Conservation (phyloP, 768 basidiomycete species). For the Podaxis sp. region DNA sequence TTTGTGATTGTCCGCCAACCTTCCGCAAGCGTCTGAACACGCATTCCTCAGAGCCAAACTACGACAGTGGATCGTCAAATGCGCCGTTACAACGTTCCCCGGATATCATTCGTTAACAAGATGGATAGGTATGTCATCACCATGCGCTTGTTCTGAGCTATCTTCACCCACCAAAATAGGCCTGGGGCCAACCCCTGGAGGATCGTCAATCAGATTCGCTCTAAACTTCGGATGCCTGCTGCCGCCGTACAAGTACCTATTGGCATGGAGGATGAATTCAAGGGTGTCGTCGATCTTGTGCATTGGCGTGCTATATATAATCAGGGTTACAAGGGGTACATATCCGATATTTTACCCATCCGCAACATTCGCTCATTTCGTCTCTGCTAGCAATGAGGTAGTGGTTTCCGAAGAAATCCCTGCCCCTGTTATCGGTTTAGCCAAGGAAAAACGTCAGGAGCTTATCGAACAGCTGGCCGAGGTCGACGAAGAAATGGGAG, state of each 20-base stretch:
- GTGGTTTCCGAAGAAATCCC: conserved; percentile 89
- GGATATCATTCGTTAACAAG: conserved; percentile 97
- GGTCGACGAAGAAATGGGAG: conserved; percentile 93
- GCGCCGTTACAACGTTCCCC: conserved; percentile 93
- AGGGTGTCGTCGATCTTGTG: conserved; percentile 92
- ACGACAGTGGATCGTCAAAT: conserved; percentile 99
- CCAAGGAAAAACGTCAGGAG: conserved; percentile 82
- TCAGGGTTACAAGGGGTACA: conserved; percentile 90
- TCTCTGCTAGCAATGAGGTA: conserved; percentile 64
- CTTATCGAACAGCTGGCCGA: conserved; percentile 95
- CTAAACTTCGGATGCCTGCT: conserved; percentile 88
- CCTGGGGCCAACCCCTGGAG: conserved; percentile 98
- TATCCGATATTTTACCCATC: conserved; percentile 7
- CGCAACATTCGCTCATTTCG: conserved; percentile 3
- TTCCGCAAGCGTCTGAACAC: neutral
- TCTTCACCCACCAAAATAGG: conserved; percentile 35
- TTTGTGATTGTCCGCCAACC: conserved; percentile 23
- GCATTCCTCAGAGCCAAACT: conserved; percentile 77
- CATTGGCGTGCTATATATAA: conserved; percentile 95
- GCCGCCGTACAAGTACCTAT: conserved; percentile 97
- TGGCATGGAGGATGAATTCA: conserved; percentile 82
- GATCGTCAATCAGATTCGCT: conserved; percentile 87
- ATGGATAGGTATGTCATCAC: conserved; percentile 78
- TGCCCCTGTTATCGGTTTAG: conserved; percentile 66
- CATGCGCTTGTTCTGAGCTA: neutral